Evolutionary conservation across 1,284 basidiomycete genomes (phyloP).

Genomic region (Hemileia vastatrix): DNA sequence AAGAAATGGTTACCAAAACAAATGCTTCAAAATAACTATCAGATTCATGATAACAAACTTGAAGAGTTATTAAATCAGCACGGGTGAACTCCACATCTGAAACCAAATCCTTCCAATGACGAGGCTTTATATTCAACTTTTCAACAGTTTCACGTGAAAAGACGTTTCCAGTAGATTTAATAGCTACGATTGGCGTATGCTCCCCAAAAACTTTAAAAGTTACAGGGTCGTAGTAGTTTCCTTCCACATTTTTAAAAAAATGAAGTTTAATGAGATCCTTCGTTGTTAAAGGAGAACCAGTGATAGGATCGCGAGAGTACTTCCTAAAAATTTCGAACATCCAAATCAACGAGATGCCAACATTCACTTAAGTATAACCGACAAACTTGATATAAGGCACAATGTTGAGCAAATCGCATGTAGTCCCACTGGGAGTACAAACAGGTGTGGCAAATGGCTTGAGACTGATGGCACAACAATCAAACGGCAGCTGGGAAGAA

Average conservation of each 20-base stretch:
- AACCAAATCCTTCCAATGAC: constrained; percentile 64
- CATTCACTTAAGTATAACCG: constrained; percentile 61
- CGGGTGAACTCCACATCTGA: constrained; percentile 73
- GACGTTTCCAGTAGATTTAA: constrained; percentile 61
- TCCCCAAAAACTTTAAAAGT: constrained; percentile 51
- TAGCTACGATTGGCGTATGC: constrained; percentile 47
- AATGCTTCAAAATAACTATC: constrained; percentile 15
- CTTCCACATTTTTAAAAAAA: constrained; percentile 54
- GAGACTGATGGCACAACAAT: constrained; percentile 84
- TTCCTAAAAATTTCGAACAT: constrained; percentile 61
- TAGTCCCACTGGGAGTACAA: constrained; percentile 50
- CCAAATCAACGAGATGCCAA: constrained; percentile 77
- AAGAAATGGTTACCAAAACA: constrained; percentile 6
- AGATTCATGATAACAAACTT: constrained; percentile 58
- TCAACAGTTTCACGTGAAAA: constrained; percentile 65
- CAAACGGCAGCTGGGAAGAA: constrained; percentile 59
- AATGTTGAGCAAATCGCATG: constrained; percentile 43
- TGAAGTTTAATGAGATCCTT: constrained; percentile 76
- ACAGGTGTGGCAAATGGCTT: constrained; percentile 85
- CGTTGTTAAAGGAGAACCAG: constrained; percentile 66
- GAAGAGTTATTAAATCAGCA: constrained; percentile 81
- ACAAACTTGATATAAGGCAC: constrained; percentile 57
- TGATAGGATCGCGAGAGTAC: constrained; percentile 65
- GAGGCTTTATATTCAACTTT: constrained; percentile 60
- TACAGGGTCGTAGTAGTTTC: constrained; percentile 45